These are phyloP conservation scores for Angomonas desouzai DNA, from an alignment of 208 protist species.

Conservation along the genomic window DNA sequence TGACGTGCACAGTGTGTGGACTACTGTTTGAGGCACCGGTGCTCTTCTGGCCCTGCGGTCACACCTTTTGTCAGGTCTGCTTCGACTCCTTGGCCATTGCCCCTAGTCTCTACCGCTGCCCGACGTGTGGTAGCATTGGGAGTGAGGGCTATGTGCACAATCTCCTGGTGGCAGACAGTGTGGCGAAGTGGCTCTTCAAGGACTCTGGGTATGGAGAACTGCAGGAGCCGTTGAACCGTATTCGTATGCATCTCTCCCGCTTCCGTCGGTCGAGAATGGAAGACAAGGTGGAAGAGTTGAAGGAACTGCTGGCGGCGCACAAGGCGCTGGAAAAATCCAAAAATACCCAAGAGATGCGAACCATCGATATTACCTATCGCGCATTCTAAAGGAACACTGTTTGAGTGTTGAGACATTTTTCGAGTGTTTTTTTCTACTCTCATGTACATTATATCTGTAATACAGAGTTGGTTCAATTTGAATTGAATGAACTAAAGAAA, in stretches of 20 bases:
- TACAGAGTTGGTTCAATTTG: no score
- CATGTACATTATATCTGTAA: constrained; percentile 1
- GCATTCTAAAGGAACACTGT: constrained; percentile 35
- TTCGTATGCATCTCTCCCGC: constrained; percentile 74
- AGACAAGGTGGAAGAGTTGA: constrained; percentile 34
- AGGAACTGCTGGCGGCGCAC: constrained; percentile 29
- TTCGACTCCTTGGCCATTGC: constrained; percentile 80
- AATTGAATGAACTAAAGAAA: constrained; percentile 20
- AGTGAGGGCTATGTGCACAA: constrained; percentile 87
- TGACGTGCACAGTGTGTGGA: constrained; percentile 74
- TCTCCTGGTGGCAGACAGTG: constrained; percentile 67
- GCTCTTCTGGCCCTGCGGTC: constrained; percentile 83
- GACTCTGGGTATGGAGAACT: constrained; percentile 76
- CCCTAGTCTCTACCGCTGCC: constrained; percentile 79
- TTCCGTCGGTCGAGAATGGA: constrained; percentile 57
- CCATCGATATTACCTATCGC: constrained; percentile 72
- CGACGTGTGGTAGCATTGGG: constrained; percentile 79
- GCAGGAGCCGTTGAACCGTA: constrained; percentile 61
- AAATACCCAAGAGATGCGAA: constrained; percentile 16
- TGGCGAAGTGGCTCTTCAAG: constrained; percentile 91
- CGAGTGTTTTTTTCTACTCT: no score
- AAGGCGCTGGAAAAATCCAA: constrained; percentile 15
- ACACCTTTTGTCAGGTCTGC: constrained; percentile 76
- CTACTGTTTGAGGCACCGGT: constrained; percentile 82
- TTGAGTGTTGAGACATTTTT: background rate